Evolutionary conservation across 2,329 filamentous ascomycete species (phyloP), one percentile per base, ranked within the genome.

Genomic region (Coniosporium tulheliwenetii): DNA sequence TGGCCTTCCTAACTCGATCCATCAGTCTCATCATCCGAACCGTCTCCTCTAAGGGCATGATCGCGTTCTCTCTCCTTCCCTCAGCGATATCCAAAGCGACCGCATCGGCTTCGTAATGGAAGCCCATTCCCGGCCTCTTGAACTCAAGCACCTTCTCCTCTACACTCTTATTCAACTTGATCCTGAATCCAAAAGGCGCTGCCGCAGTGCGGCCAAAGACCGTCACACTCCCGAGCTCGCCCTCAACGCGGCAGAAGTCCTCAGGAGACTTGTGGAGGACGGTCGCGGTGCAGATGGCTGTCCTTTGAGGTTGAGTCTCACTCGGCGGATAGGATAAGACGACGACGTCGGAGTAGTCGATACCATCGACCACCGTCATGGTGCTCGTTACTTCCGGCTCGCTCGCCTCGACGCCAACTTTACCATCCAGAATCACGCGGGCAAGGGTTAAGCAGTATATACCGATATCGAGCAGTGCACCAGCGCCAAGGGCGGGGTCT

Each of bases 41-140:
- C 0, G 66, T 70, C 51, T 70, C 66, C 0, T 54, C 48, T 61
- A 61, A 67, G 0, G 66, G 64, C 60, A 70, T 65, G 2, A 60
- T 52, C 0, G 49, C 49, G 40, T 57, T 67, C 45, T 69, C 52
- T 5, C 49, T 52, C 38, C 48, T 57, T 0, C 60, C 61, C 3
- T 57, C 56, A 2, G 54, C 52, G 34, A 68, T 54, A 44, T 66
- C 62, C 5, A 57, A 37, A 0, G 66, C 66, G 5, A 61, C 60
- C 0, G 58, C 57, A 43, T 68, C 65, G 2, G 63, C 64, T 45
- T 71, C 67, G 52, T 52, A 70, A 50, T 55, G 64, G 41, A 65
- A 68, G 0, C 60, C 65, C 30, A 51, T 50, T 0, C 58, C 59
- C 0, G 53, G 53, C 10, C 52, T 52, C 19, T 58, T 52, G 39